phyloP scores from a whole-genome alignment of 352 stramenopile species.

The Phytopythium oedochilum region DNA sequence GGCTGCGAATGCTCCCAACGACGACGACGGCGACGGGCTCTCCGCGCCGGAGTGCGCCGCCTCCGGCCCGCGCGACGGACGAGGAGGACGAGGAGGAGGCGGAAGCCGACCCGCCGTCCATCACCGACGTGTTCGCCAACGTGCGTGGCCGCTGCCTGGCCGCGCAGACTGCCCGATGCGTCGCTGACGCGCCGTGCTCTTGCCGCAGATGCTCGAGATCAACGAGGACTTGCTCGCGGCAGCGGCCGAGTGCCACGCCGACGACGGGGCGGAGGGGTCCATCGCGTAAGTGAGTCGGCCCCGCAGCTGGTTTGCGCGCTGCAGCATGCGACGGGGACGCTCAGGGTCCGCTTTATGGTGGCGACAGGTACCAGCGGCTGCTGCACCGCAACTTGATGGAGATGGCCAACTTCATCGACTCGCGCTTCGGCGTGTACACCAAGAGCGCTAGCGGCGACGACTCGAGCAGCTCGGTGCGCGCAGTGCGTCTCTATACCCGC shows the following conservation, averaged over 20 bases:
- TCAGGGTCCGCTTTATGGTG: too few relatives aligned
- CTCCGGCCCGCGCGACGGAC: slow-evolving; percentile 2
- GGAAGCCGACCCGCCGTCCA: slow-evolving; percentile 38
- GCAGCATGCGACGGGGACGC: too few relatives aligned
- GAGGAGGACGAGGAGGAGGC: slow-evolving; percentile 30
- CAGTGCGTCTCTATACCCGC: too few relatives aligned
- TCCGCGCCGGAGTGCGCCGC: too few relatives aligned
- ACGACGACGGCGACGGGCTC: too few relatives aligned
- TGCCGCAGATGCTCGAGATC: slow-evolving; percentile 54
- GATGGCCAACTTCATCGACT: slow-evolving; percentile 79
- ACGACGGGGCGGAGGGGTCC: slow-evolving; percentile 41
- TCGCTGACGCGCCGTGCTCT: too few relatives aligned
- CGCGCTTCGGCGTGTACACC: slow-evolving; percentile 71
- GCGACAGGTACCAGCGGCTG: slow-evolving; percentile 57
- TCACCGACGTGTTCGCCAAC: slow-evolving; percentile 65
- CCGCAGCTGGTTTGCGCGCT: too few relatives aligned
- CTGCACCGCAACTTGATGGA: slow-evolving; percentile 74
- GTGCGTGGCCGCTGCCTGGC: slow-evolving; percentile 19
- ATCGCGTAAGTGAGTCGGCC: slow-evolving; percentile 42
- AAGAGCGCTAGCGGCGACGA: slow-evolving; percentile 11
- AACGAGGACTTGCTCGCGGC: slow-evolving; percentile 74
- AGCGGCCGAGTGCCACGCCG: slow-evolving; percentile 52
- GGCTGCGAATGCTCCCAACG: too few relatives aligned
- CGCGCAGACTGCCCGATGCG: too few relatives aligned
- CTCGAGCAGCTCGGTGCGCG: slow-evolving; percentile 1